phyloP scores from a whole-genome alignment of 1,284 basidiomycete species.

The Ceratobasidium sp. region DNA sequence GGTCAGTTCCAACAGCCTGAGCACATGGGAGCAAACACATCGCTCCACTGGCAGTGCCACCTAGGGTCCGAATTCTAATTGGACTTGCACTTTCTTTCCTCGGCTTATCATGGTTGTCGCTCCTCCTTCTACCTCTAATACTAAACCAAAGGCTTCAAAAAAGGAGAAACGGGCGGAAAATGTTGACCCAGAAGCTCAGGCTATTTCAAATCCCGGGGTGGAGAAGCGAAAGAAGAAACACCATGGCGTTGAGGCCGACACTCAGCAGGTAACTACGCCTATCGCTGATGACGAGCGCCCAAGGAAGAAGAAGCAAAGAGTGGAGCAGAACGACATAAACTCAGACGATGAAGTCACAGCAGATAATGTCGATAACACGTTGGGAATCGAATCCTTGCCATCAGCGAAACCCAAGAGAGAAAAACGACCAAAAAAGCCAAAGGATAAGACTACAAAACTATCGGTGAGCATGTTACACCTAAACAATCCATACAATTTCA shows the following conservation, averaged over 20 bases:
- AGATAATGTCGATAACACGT: neutral
- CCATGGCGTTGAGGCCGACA: neutral
- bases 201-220: neutral
- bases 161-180: slow-evolving; percentile 7
- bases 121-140: neutral
- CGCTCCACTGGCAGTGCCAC: slow-evolving; percentile 29
- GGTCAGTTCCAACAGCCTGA: slow-evolving; percentile 26
- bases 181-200: neutral
- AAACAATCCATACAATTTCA: too few relatives aligned
- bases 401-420: slow-evolving; percentile 19
- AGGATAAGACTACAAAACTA: slow-evolving; percentile 22
- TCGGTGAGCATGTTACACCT: neutral
- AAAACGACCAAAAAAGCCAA: slow-evolving; percentile 36
- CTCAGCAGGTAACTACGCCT: neutral
- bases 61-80: slow-evolving; percentile 26
- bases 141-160: slow-evolving; percentile 6
- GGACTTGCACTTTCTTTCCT: slow-evolving; percentile 27
- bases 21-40: slow-evolving; percentile 30
- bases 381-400: neutral
- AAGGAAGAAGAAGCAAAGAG: slow-evolving; percentile 34
- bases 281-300: slow-evolving; percentile 15
- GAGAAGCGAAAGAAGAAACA: slow-evolving; percentile 25
- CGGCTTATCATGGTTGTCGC: slow-evolving; percentile 30
- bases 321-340: neutral
- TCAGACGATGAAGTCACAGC: neutral